Conservation (phyloP, 1,139 yeast species). For the Hyphopichia buzzinii region DNA sequence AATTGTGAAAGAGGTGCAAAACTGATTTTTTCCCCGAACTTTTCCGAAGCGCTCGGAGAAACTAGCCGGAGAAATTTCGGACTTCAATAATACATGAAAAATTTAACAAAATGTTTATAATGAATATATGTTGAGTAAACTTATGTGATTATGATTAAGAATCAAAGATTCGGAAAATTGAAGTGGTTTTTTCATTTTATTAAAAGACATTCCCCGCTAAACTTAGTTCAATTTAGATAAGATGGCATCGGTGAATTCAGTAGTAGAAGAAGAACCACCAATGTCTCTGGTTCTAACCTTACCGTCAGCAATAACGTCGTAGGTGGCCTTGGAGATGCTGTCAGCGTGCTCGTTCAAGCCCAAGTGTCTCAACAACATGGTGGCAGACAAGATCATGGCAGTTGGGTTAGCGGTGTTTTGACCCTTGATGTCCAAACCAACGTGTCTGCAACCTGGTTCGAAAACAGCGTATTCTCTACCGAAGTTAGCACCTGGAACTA, state of each 20-base stretch:
- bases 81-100: background rate
- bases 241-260: slow-evolving; percentile 89
- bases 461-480: slow-evolving; percentile 98
- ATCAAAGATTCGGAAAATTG: background rate
- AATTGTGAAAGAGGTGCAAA: slow-evolving; percentile 18
- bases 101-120: background rate
- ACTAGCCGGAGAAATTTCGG: background rate
- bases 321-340: slow-evolving; percentile 83
- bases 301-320: slow-evolving; percentile 87
- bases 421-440: slow-evolving; percentile 94
- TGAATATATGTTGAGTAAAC: slow-evolving; percentile 1
- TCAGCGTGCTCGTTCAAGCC: slow-evolving; percentile 85
- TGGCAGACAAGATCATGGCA: slow-evolving; percentile 88
- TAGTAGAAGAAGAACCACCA: slow-evolving; percentile 85
- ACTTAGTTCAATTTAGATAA: slow-evolving; percentile 55
- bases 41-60: background rate
- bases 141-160: background rate
- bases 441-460: slow-evolving; percentile 99
- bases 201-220: background rate
- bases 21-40: background rate
- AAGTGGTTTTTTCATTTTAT: background rate
- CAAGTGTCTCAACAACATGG: slow-evolving; percentile 91
- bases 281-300: slow-evolving; percentile 77
- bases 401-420: slow-evolving; percentile 97
- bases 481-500: slow-evolving; percentile 97